Evolutionary conservation across 768 basidiomycete genomes (phyloP).

Genomic region (Boletus patriciae): DNA sequence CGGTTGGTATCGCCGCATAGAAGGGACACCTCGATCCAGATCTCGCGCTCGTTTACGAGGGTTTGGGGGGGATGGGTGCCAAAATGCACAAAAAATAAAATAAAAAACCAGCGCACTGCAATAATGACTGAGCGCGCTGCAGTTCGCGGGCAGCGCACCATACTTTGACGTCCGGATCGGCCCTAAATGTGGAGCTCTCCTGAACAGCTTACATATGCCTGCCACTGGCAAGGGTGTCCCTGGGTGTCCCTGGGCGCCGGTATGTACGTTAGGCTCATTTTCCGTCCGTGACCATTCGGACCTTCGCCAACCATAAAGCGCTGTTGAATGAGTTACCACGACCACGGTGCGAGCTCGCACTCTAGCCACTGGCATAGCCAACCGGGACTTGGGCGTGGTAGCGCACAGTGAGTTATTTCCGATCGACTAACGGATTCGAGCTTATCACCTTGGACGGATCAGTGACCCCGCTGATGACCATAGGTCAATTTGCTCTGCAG

Average conservation of each 20-base stretch:
- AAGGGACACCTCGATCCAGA: too few relatives aligned
- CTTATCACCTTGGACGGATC: not conserved
- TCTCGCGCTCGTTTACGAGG: too few relatives aligned
- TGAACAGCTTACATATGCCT: not conserved
- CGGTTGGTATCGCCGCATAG: too few relatives aligned
- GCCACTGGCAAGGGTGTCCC: not conserved
- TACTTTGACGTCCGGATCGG: too few relatives aligned
- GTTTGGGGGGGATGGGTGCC: too few relatives aligned
- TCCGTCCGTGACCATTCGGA: not conserved
- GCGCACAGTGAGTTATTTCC: not conserved
- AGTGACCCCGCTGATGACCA: conserved; percentile 5
- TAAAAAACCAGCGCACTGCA: too few relatives aligned
- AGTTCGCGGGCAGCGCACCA: too few relatives aligned
- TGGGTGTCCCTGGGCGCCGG: too few relatives aligned
- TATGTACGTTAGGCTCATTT: not conserved
- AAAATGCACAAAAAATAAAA: too few relatives aligned
- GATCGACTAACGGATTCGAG: not conserved
- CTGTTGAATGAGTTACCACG: conserved; percentile 6
- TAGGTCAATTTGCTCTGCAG: conserved; percentile 1
- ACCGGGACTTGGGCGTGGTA: not conserved
- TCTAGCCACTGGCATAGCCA: conserved; percentile 1
- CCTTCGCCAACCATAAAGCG: not conserved
- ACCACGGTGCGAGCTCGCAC: not conserved
- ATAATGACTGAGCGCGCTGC: too few relatives aligned
- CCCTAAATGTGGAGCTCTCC: not conserved